A percentile compares a stretch with the other conserved stretches of the same genome.
Evolutionary conservation across 169 alveolate species (phyloP).

Genomic region (Plasmodium ovale): DNA sequence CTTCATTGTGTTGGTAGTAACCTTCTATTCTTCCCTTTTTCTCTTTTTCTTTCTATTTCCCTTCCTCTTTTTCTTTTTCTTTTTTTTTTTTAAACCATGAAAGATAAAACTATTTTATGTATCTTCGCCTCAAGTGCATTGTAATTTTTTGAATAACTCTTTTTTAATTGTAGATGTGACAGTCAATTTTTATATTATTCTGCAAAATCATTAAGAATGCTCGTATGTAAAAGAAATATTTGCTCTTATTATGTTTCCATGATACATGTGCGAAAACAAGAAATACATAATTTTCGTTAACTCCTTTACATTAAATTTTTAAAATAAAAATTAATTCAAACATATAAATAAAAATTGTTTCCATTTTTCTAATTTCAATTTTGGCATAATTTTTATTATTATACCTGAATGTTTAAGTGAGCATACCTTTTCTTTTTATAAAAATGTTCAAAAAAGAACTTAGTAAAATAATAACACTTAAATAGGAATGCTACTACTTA

Average conservation of each 20-base stretch:
- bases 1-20: no score
- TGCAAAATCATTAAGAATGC: background rate
- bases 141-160: no score
- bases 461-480: background rate
- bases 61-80: no score
- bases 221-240: background rate
- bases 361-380: slow-evolving; percentile 1
- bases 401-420: background rate
- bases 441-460: background rate
- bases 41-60: no score
- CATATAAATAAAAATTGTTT: background rate
- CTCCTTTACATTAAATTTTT: slow-evolving; percentile 7
- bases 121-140: background rate
- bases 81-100: no score
- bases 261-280: slow-evolving; percentile 2
- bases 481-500: no score
- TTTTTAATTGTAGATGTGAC: slow-evolving; percentile 27
- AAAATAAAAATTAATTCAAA: background rate
- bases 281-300: background rate
- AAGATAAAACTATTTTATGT: no score
- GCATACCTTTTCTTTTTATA: background rate
- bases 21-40: no score
- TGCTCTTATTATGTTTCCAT: slow-evolving; percentile 1
- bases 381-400: slow-evolving; percentile 5
- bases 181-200: background rate